Conservation (phyloP, 2,329 filamentous ascomycete species). For the Diaporthe sp. region DNA sequence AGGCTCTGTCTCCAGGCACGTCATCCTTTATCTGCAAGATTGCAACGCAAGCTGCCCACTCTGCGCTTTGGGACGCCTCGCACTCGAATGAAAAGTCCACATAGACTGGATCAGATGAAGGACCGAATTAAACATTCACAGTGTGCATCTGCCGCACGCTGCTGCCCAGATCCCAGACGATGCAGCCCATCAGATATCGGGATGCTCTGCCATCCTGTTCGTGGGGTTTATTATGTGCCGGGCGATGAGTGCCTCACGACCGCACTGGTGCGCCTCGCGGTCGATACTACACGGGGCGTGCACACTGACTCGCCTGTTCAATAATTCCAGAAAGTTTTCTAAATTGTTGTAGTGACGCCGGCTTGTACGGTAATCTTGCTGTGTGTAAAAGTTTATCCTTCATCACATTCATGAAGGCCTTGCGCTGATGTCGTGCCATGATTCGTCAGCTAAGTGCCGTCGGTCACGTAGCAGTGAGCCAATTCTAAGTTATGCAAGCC, state of each 20-base stretch:
- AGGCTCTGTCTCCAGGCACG: neutral
- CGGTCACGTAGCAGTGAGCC: conserved; percentile 20
- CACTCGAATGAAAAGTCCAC: neutral
- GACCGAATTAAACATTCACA: neutral
- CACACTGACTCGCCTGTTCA: neutral
- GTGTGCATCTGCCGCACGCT: neutral
- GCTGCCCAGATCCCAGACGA: neutral
- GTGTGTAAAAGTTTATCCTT: neutral
- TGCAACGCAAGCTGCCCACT: neutral
- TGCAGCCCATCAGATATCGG: neutral
- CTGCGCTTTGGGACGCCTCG: too few relatives aligned
- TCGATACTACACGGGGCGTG: neutral
- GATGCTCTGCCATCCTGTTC: neutral
- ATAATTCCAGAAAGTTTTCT: neutral
- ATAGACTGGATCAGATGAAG: neutral
- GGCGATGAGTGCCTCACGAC: neutral
- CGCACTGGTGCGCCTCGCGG: neutral
- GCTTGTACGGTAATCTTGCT: conserved; percentile 7
- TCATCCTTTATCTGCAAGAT: neutral
- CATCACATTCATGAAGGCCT: neutral
- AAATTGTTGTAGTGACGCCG: neutral
- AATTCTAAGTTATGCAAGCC: conserved; percentile 7
- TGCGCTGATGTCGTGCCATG: neutral
- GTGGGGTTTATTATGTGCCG: neutral
- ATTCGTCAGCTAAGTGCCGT: conserved; percentile 2